phyloP scores from a whole-genome alignment of 2,329 filamentous ascomycete species.

The Fusarium sp. region DNA sequence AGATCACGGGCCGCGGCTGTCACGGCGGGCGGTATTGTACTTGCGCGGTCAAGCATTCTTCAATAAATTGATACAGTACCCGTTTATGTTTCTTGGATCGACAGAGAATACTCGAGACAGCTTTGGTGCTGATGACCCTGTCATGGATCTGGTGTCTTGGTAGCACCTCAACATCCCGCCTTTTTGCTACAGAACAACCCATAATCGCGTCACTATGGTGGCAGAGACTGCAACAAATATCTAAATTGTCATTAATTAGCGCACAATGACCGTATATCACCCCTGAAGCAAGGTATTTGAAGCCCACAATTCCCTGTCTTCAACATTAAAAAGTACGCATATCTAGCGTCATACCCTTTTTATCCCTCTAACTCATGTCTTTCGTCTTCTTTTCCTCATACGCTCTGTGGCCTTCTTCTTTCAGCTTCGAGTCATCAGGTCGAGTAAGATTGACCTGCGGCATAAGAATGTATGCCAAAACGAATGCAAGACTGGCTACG shows the following conservation, averaged over 20 bases:
- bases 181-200: not conserved
- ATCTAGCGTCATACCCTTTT: not conserved
- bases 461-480: slow-evolving; percentile 55
- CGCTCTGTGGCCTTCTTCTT: slow-evolving; percentile 49
- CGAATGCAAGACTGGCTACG: slow-evolving; percentile 52
- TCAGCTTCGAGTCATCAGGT: slow-evolving; percentile 54
- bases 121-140: not conserved
- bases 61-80: not conserved
- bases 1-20: not conserved
- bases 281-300: not conserved
- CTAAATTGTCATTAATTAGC: not conserved
- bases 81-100: not conserved
- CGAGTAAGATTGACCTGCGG: slow-evolving; percentile 54
- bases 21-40: not conserved
- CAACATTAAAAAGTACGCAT: not conserved
- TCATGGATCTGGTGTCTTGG: too few species aligned
- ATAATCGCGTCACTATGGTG: not conserved
- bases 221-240: not conserved
- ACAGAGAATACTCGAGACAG: too few species aligned
- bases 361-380: not conserved
- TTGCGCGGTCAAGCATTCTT: not conserved
- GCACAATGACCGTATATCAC: not conserved
- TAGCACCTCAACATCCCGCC: not conserved
- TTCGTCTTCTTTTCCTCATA: slow-evolving; percentile 30
- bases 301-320: not conserved